A percentile compares a stretch with the other conserved stretches of the same genome.
These are phyloP conservation scores for Spergularia azorica DNA, from an alignment of 179 eudicot species.

Conservation along the genomic window DNA sequence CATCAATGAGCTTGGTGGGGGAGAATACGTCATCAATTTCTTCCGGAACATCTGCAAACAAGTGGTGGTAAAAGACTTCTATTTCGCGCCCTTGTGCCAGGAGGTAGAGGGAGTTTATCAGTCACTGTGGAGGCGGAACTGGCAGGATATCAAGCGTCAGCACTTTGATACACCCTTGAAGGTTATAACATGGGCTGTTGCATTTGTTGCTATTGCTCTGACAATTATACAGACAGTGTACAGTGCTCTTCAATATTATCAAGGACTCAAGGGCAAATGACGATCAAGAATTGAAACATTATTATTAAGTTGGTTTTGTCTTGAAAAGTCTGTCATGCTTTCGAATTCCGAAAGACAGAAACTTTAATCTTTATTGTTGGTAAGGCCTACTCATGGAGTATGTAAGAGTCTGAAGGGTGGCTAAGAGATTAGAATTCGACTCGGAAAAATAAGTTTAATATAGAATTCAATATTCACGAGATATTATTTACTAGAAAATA, in stretches of 20 bases:
- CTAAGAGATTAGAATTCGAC: too few relatives aligned
- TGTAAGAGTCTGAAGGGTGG: too few relatives aligned
- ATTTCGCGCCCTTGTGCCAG: constrained; percentile 13
- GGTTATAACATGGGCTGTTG: constrained; percentile 12
- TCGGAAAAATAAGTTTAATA: too few relatives aligned
- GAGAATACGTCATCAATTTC: constrained; percentile 14
- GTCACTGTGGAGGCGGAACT: constrained; percentile 10
- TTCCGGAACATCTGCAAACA: constrained; percentile 20
- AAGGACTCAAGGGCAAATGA: background rate
- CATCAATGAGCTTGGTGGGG: constrained; percentile 21
- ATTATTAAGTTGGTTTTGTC: too few relatives aligned
- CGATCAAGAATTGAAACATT: too few relatives aligned
- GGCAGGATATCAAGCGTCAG: constrained; percentile 12
- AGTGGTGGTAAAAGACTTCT: constrained; percentile 16
- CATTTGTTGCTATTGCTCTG: background rate
- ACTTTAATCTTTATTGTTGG: too few relatives aligned
- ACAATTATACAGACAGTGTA: constrained; percentile 3
- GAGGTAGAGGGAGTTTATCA: constrained; percentile 2
- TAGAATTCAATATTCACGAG: too few relatives aligned
- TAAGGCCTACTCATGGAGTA: too few relatives aligned
- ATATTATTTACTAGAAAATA: too few relatives aligned
- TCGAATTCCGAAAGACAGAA: too few relatives aligned
- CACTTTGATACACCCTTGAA: constrained; percentile 20
- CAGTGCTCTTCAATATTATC: constrained; percentile 10
- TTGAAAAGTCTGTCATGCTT: too few relatives aligned